phyloP scores from a whole-genome alignment of 2,329 filamentous ascomycete species.

The Stenocarpella maydis region DNA sequence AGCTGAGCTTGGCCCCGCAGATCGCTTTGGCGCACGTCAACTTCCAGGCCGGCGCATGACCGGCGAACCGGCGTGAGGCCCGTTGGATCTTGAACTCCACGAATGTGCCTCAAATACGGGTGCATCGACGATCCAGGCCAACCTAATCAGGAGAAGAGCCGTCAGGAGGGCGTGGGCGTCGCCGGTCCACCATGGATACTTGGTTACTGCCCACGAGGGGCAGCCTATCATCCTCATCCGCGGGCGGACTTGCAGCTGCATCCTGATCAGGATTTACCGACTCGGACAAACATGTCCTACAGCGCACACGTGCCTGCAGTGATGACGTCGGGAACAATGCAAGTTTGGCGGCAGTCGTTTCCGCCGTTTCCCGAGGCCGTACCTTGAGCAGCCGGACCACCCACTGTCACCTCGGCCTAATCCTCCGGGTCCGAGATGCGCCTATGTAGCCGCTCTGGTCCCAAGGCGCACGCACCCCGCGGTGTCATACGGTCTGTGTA shows the following conservation, averaged over 20 bases:
- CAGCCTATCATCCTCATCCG: constrained; percentile 6
- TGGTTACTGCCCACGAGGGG: neutral
- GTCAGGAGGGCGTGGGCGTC: neutral
- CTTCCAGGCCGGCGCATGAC: constrained; percentile 11
- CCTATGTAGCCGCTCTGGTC: neutral
- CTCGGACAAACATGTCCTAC: constrained; percentile 11
- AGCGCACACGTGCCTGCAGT: neutral
- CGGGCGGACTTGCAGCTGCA: constrained; percentile 3
- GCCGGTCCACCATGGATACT: constrained; percentile 16
- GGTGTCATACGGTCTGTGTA: neutral
- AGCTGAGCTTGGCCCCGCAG: constrained; percentile 31
- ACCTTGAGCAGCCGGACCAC: neutral
- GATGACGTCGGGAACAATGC: constrained; percentile 1
- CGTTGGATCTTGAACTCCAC: neutral
- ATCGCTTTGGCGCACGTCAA: constrained; percentile 24
- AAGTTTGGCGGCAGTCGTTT: neutral
- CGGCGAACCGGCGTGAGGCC: neutral
- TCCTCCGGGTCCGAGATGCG: neutral
- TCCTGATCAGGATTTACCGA: constrained; percentile 5
- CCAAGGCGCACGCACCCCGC: neutral
- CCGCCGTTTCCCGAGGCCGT: neutral
- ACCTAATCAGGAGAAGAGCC: neutral
- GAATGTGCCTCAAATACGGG: neutral
- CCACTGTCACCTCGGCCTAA: neutral
- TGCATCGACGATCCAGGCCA: constrained; percentile 7